Evolutionary conservation across 176 grass and related monocot genomes (phyloP), one percentile per base, ranked within the genome.

Genomic region (Aegilops bicornis): DNA sequence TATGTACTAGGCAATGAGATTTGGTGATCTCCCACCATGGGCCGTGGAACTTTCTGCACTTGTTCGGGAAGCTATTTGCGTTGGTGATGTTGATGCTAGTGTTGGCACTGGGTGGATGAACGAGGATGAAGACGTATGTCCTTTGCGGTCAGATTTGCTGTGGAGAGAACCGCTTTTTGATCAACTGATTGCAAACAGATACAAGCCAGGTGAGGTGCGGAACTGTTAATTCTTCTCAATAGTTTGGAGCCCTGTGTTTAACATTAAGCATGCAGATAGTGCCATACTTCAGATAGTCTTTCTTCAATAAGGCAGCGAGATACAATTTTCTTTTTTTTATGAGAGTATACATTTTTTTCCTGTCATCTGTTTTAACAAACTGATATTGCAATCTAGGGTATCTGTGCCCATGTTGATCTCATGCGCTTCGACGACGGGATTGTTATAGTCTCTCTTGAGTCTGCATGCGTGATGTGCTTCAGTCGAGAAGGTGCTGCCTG

Each of bases 121-220:
- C 3, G 84, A 86, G 78, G 88, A 86, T 85, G 81, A 89, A 89
- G 90, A 91, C 69, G 77, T 56, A 31, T 93, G 88, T 36, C 96
- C 93, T 83, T 59, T 96, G 33, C 96, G 92, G 62, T 89, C 84
- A 69, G 84, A 98, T 70, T 85, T 98, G 50, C 31, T 98, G 36
- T 92, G 90, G 90, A 92, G 93, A 78, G 88, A 98, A 66, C 96
- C 96, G 10, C 59, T 84, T 69, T 98, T 96, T 79, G 90, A 98
- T 69, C 96, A 98, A 82, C 71, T 98, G 83, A 98, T 96, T 78
- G 92, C 86, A 61, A 98, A 96, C 48, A 89, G 88, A 73, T 98
- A 98, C 82, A 67, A 85, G 64, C 93, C 93, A 94, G 96, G 96
- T 92, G 96, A 98, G 93, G 96, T 98, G 83, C 17, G 90, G 10